phyloP scores from a whole-genome alignment of 2,329 filamentous ascomycete genomes.

The Calonectria multiphialidica region DNA sequence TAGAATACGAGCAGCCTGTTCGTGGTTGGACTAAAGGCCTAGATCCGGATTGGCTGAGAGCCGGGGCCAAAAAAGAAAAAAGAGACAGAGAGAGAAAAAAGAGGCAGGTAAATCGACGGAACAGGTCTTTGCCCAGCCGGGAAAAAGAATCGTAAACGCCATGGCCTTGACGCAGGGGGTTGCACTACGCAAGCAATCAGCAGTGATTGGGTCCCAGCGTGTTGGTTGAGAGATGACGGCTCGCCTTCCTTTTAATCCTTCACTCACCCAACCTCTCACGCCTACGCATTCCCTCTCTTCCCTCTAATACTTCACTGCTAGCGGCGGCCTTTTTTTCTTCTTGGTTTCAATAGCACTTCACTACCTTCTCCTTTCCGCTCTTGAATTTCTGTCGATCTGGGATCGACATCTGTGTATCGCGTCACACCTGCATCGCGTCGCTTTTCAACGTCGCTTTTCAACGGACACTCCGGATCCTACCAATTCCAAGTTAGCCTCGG shows the following conservation, averaged over 20 bases:
- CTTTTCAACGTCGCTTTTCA: not conserved
- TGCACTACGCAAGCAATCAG: not conserved
- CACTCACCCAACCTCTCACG: not conserved
- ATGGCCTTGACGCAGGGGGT: not conserved
- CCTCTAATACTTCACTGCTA: not conserved
- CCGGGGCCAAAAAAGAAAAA: not conserved
- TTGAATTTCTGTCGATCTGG: slow-evolving; percentile 14
- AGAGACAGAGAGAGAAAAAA: too few relatives aligned
- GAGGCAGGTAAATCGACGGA: too few relatives aligned
- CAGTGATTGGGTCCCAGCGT: not conserved
- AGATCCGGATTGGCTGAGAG: not conserved
- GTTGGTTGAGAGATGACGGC: not conserved
- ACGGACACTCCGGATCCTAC: not conserved
- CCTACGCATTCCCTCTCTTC: not conserved
- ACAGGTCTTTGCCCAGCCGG: not conserved
- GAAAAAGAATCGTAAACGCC: not conserved
- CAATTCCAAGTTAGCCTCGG: not conserved
- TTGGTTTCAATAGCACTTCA: not conserved
- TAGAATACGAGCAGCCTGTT: not conserved
- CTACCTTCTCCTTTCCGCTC: not conserved
- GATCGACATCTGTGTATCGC: slow-evolving; percentile 14
- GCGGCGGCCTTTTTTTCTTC: not conserved
- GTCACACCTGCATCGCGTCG: not conserved
- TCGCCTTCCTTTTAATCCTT: not conserved
- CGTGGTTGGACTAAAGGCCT: not conserved